These are phyloP conservation scores for Citrus sinensis DNA, from an alignment of 345 rosid genomes.

Conservation along the genomic window DNA sequence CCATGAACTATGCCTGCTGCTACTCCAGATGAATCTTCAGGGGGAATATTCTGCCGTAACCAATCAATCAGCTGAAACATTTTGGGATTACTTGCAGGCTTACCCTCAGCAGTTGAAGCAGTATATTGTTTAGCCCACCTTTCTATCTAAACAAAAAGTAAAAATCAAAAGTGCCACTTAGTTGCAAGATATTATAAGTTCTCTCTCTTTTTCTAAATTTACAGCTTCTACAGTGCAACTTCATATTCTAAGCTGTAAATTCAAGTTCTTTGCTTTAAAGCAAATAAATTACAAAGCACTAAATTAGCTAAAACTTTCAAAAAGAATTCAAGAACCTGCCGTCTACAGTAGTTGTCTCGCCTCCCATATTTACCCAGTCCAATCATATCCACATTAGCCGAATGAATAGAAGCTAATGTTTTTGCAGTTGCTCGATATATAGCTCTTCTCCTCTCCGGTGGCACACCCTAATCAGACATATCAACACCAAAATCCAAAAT, in stretches of 20 bases:
- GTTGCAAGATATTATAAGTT: background rate
- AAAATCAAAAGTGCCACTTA: background rate
- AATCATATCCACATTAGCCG: slow-evolving; percentile 68
- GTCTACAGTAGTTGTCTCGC: slow-evolving; percentile 68
- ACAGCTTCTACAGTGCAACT: background rate
- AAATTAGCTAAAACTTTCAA: background rate
- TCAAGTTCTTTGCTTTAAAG: background rate
- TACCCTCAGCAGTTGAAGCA: slow-evolving; percentile 81
- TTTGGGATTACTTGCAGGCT: slow-evolving; percentile 65
- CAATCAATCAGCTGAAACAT: slow-evolving; percentile 76
- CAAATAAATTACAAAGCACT: background rate
- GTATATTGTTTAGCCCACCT: slow-evolving; percentile 92
- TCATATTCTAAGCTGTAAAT: background rate
- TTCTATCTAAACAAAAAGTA: slow-evolving; percentile 52
- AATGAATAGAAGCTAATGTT: slow-evolving; percentile 79
- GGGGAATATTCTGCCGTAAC: slow-evolving; percentile 64
- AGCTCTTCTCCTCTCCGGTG: slow-evolving; percentile 56
- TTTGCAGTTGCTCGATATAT: slow-evolving; percentile 69
- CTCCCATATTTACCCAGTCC: slow-evolving; percentile 80
- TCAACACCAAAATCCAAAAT: slow-evolving; percentile 12
- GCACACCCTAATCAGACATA: slow-evolving; percentile 47
- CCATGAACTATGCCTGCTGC: slow-evolving; percentile 88
- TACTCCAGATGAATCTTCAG: slow-evolving; percentile 71
- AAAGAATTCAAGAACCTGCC: slow-evolving; percentile 57
- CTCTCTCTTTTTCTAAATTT: background rate